phyloP scores from a whole-genome alignment of 768 basidiomycete species.

The Hebeloma cylindrosporum region DNA sequence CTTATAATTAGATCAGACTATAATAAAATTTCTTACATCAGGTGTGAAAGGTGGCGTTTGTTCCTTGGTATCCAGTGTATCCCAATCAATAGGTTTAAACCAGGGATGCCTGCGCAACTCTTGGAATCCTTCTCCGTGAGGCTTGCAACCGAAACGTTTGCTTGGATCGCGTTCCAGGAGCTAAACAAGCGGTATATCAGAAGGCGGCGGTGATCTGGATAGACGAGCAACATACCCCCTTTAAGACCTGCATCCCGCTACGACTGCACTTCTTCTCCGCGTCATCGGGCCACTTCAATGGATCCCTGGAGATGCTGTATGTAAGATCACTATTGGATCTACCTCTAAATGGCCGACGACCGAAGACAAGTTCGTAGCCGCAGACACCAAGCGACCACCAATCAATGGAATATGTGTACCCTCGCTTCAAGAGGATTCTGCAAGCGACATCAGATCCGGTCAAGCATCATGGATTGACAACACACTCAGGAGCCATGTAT shows the following conservation, averaged over 20 bases:
- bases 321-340: conserved; percentile 92
- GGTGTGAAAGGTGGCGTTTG: conserved; percentile 84
- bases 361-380: conserved; percentile 90
- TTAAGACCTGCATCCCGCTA: conserved; percentile 75
- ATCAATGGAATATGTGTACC: conserved; percentile 92
- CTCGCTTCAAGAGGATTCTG: conserved; percentile 84
- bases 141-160: conserved; percentile 80
- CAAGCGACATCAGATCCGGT: conserved; percentile 11
- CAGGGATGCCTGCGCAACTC: conserved; percentile 81
- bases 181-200: conserved; percentile 40
- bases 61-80: conserved; percentile 73
- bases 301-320: conserved; percentile 87
- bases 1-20: conserved; percentile 3
- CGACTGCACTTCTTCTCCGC: conserved; percentile 77
- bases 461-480: conserved; percentile 5
- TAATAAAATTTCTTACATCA: conserved; percentile 54
- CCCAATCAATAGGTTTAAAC: conserved; percentile 92
- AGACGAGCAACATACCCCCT: conserved; percentile 79
- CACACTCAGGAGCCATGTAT: conserved; percentile 91
- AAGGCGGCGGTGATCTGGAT: conserved; percentile 5
- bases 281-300: conserved; percentile 87
- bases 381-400: conserved; percentile 98
- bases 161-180: conserved; percentile 83
- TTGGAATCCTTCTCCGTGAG: conserved; percentile 74
- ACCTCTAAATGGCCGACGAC: conserved; percentile 89